Evolutionary conservation across 768 basidiomycete species (phyloP), one percentile per base, ranked within the genome.

Genomic region (Pleurotus salmoneostramineus): DNA sequence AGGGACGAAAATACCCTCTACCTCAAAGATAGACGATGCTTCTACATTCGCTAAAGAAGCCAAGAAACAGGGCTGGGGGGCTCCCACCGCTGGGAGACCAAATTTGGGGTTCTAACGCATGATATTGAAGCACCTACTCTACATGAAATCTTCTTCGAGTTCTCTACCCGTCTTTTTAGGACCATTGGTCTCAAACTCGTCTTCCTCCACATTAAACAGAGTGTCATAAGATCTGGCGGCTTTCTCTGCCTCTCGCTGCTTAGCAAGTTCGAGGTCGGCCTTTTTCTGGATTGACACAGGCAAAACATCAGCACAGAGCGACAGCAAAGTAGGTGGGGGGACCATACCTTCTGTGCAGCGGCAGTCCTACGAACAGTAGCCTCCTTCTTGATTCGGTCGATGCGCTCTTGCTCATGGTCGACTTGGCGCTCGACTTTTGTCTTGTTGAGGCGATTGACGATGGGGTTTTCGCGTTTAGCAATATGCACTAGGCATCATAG

Each of bases 361-460:
- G 76, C 79, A 1, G 76, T 78, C 54, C 88, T 78, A 50, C 87
- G 84, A 31, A 72, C 72, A 1, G 86, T 82, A 45, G 82, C 85
- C 67, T 94, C 93, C 56, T 75, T 74, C 68, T 93, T 95, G 63
- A 93, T 69, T 14, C 96, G 81, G 33, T 93, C 94, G 31, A 93
- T 74, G 21, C 81, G 80, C 63, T 96, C 95, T 63, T 88, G 84
- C 66, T 98, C 96, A 65, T 98, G 95, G 64, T 98, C 92, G 21
- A 97, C 92, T 36, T 82, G 79, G 32, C 77, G 80, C 72, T 93
- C 93, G 51, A 83, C 74, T 65, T 95, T 98, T 11, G 95, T 98
- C 75, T 96, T 97, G 73, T 92, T 95, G 44, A 98, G 75, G 31
- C 95, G 85, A 67, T 98, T 98, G 35, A 98, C 90, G 58, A 96